Conservation (phyloP, 352 stramenopile species). For the Aphanomyces stellatus region DNA sequence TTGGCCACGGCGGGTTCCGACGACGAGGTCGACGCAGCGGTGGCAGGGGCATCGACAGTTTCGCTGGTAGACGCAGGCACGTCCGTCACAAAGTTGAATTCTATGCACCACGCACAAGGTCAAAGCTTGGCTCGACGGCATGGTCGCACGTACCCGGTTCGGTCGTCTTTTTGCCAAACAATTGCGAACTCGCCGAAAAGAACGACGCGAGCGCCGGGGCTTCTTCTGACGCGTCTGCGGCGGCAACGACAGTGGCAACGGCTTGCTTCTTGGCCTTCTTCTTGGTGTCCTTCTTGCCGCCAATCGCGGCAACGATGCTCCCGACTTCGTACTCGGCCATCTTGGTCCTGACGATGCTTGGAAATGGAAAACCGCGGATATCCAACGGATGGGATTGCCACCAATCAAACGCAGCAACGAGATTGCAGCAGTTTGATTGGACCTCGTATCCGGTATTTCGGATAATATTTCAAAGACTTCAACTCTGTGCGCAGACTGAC, state of each 20-base stretch:
- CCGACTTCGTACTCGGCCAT: slow-evolving; percentile 14
- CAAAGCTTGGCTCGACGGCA: slow-evolving; percentile 1
- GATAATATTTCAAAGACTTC: too few species aligned
- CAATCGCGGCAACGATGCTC: slow-evolving; percentile 10
- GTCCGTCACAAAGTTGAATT: neutral
- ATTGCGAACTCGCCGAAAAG: slow-evolving; percentile 12
- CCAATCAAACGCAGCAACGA: too few species aligned
- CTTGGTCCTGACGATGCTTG: too few species aligned
- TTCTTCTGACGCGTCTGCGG: neutral
- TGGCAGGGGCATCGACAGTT: neutral
- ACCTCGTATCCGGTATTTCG: too few species aligned
- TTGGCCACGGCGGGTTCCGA: neutral
- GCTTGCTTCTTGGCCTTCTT: neutral
- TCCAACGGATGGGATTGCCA: too few species aligned
- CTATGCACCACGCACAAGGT: neutral
- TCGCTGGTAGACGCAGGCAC: neutral
- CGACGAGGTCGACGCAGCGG: neutral
- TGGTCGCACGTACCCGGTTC: too few species aligned
- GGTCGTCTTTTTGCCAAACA: slow-evolving; percentile 19
- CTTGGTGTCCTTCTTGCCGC: slow-evolving; percentile 13
- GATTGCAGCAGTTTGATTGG: too few species aligned
- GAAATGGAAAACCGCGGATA: too few species aligned
- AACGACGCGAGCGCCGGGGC: slow-evolving; percentile 9
- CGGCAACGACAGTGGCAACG: neutral
- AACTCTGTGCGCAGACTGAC: too few species aligned